phyloP scores from a whole-genome alignment of 1,284 basidiomycete genomes.

The Fomitopsis pinicola region DNA sequence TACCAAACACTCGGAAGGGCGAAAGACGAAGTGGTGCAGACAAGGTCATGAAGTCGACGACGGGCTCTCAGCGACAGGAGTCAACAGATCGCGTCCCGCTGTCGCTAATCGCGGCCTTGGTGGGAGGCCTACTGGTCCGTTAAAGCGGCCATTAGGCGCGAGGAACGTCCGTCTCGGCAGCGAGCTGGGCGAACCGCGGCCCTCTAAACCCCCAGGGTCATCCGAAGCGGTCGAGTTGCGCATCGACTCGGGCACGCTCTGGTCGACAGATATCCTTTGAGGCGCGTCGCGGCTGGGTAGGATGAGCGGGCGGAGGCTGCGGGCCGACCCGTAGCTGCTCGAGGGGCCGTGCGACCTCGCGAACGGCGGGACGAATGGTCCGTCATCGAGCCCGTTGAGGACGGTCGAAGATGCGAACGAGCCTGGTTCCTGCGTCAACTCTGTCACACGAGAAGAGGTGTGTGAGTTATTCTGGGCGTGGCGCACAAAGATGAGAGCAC shows the following conservation, averaged over 20 bases:
- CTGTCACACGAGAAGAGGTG: neutral
- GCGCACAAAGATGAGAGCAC: constrained; percentile 13
- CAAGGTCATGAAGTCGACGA: constrained; percentile 2
- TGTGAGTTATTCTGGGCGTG: neutral
- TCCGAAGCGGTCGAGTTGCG: neutral
- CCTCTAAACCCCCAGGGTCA: neutral
- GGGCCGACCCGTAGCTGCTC: neutral
- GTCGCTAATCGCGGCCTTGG: constrained; percentile 28
- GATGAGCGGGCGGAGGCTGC: neutral
- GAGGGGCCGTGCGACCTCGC: neutral
- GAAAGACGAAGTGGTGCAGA: neutral
- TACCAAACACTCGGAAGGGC: neutral
- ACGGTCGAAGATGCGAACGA: constrained; percentile 12
- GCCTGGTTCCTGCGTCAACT: constrained; percentile 14
- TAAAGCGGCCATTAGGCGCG: constrained; percentile 11
- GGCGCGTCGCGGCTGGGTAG: neutral
- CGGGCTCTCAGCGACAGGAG: constrained; percentile 21
- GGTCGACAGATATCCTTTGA: neutral
- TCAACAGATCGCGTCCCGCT: constrained; percentile 22
- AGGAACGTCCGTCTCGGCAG: neutral
- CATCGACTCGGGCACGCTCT: neutral
- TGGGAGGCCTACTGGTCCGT: constrained; percentile 22
- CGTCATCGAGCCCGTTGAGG: constrained; percentile 10
- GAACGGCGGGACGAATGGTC: constrained; percentile 12
- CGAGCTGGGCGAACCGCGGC: neutral